These are phyloP conservation scores for Bauhinia variegata DNA, from an alignment of 306 rosid species.

Conservation along the genomic window DNA sequence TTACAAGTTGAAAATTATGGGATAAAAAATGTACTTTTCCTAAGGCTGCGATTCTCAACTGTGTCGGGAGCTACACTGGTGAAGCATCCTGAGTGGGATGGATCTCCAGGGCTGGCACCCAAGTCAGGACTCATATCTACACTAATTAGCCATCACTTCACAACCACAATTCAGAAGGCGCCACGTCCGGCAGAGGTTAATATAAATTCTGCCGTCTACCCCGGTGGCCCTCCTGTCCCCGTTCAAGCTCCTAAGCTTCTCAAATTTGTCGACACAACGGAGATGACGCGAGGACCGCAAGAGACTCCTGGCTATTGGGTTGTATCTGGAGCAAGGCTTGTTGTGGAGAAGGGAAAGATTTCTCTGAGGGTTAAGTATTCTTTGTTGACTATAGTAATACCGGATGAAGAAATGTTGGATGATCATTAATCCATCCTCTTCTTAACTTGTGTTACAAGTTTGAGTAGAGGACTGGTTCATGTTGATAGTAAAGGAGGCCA, in stretches of 20 bases:
- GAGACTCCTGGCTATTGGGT: conserved; percentile 98
- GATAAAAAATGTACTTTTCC: conserved; percentile 72
- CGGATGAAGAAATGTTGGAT: conserved; percentile 74
- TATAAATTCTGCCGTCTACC: conserved; percentile 90
- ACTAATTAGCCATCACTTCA: conserved; percentile 92
- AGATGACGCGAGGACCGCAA: conserved; percentile 93
- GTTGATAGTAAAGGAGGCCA: conserved; percentile 15
- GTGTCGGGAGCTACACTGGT: conserved; percentile 69
- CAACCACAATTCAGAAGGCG: conserved; percentile 75
- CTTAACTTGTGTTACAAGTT: not conserved
- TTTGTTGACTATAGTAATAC: conserved; percentile 66
- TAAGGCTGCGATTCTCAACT: conserved; percentile 74
- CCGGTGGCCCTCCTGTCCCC: conserved; percentile 96
- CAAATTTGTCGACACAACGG: conserved; percentile 89
- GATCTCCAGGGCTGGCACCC: conserved; percentile 81
- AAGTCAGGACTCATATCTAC: conserved; percentile 96
- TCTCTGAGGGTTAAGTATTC: conserved; percentile 86
- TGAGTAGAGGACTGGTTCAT: conserved; percentile 1
- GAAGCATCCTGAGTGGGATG: conserved; percentile 90
- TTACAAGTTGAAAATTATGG: conserved; percentile 89
- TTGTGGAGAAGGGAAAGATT: conserved; percentile 85
- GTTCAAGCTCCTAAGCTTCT: conserved; percentile 87
- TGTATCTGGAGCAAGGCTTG: conserved; percentile 89
- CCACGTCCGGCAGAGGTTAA: conserved; percentile 92
- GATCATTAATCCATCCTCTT: conserved; percentile 48